Evolutionary conservation across 352 stramenopile genomes (phyloP), one percentile per base, ranked within the genome.

Genomic region (Phytophthora cryptogea): DNA sequence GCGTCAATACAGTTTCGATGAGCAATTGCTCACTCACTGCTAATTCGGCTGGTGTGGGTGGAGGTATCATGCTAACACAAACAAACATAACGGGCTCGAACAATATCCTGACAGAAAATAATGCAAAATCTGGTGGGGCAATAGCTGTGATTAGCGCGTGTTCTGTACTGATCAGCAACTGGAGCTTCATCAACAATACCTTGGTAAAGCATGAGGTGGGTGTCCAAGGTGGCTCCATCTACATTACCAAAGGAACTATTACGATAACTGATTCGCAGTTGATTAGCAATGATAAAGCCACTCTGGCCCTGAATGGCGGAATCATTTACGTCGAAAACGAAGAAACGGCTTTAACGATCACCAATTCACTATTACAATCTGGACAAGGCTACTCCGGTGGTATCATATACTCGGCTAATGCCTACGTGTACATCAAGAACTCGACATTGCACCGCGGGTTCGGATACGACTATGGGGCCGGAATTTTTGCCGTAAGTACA

Each of bases 401-500:
- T 0, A 55, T 69, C 4, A 72, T 92, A 28, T 90, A 82, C 55
- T 69, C 69, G 0, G 27, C 54, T 10, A 57, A 72, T 31, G 63
- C 70, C 0, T 33, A 23, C 0, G 16, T 89, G 0, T 48, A 35
- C 11, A 35, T 90, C 0, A 43, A 42, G 16, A 70, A 83, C 14
- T 75, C 66, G 7, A 78, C 56, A 0, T n/a, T 92, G 14, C 35
- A 66, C 2, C 62, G 66, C 10, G 64, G 68, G 0, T 68, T 69
- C 32, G 66, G 66, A 0, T 70, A 66, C 32, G 70, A 89, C 11
- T 92, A 89, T 67, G 83, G 80, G 6, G 78, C 70, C 8, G 70
- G 63, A 9, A 61, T 92, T 17, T 88, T 71, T 50, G 66, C 55
- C 8, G 68, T 63, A 13, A 68, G 60, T 26, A 63, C 54, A 0